Base-by-base conservation (phyloP, 2,329 filamentous ascomycete genomes). In the Zymoseptoria ardabiliae region DNA sequence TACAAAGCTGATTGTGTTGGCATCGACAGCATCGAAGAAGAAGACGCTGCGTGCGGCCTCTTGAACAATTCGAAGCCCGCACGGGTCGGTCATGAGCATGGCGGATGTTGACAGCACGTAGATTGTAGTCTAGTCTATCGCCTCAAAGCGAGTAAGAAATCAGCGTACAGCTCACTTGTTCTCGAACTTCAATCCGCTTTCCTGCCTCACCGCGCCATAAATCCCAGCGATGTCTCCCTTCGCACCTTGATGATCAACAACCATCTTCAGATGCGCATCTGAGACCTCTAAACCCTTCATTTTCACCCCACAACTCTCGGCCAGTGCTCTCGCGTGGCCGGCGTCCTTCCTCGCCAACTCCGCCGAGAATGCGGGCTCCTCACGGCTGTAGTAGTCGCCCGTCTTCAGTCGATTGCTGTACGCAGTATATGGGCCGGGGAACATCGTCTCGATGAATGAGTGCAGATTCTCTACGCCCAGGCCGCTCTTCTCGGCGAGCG, bases 261-360 rank as follows among this genome's bases (percentile, higher is more conserved):
- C 85, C 58, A 78, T 76, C 57, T 80, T 79, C 67, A 96, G 74
- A 72, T 94, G 88, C 25, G 75, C 78, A 73, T 92, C 87, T 1
- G 81, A 87, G 3, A 87, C 79, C 73, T 89, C 85, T 0, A 88
- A 76, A 63, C 84, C 86, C 61, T 78, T 81, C 74, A 96, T 73
- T 60, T 79, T 81, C 50, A 82, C 79, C 0, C 89, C 90, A 5
- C 78, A 80, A 22, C 75, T 75, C 61, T 83, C 77, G 0, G 89
- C 91, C 60, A 96, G 69, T 57, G 76, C 78, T 71, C 85, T 77
- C 4, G 89, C 90, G 78, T 96, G 91, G 1, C 85, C 76, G 1
- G 86, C 83, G 76, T 96, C 92, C 72, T 96, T 96, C 62, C 87
- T 79, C 5, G 91, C 91, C 60, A 96, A 77, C 71, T 94, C 87